phyloP scores from a whole-genome alignment of 1,284 basidiomycete species.

The Naganishia sp. region DNA sequence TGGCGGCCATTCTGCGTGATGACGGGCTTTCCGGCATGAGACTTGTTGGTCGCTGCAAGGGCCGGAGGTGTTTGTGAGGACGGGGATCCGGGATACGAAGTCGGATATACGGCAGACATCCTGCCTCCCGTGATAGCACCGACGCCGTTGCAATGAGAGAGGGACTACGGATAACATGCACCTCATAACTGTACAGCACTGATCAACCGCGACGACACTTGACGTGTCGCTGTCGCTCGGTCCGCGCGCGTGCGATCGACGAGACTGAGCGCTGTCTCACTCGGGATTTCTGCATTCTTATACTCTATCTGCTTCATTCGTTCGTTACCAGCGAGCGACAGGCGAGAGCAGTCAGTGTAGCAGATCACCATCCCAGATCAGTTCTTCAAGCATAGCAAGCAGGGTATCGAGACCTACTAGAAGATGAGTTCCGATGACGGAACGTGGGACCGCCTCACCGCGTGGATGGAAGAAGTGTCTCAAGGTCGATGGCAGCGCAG shows the following conservation, averaged over 20 bases:
- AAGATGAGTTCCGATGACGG: conserved; percentile 13
- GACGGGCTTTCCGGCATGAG: not conserved
- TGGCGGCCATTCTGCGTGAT: not conserved
- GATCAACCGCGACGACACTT: not conserved
- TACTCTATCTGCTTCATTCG: no score
- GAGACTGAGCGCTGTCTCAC: no score
- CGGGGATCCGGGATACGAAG: conserved; percentile 17
- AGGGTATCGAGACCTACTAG: not conserved
- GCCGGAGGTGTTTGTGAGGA: conserved; percentile 1
- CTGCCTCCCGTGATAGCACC: not conserved
- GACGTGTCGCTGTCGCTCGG: conserved; percentile 18
- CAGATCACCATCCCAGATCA: no score
- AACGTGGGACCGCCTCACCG: conserved; percentile 7
- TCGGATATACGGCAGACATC: conserved; percentile 24
- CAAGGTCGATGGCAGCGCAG: conserved; percentile 17
- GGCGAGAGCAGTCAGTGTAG: no score
- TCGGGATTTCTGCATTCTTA: no score
- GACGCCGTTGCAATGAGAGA: not conserved
- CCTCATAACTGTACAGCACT: no score
- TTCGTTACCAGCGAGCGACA: no score
- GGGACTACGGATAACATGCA: not conserved
- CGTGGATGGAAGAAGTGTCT: conserved; percentile 21
- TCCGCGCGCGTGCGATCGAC: no score
- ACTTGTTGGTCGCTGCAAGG: not conserved
- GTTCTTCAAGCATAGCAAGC: not conserved